phyloP scores from a whole-genome alignment of 1,284 basidiomycete species.

The Trametes hirsuta region DNA sequence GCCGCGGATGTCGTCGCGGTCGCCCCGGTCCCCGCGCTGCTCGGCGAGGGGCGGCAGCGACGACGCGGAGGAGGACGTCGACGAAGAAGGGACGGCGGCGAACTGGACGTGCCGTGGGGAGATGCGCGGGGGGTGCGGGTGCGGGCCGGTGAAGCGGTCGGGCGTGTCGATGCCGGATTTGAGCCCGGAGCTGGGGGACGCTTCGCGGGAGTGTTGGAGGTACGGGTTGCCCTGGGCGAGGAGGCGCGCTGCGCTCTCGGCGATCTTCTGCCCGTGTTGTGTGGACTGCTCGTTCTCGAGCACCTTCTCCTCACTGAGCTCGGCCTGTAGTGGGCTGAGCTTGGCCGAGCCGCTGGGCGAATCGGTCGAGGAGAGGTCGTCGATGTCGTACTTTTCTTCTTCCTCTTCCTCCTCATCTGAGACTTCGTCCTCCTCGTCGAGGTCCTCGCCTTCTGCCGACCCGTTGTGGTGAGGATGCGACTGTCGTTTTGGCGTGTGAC shows the following conservation, averaged over 20 bases:
- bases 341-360: constrained; percentile 19
- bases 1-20: constrained; percentile 54
- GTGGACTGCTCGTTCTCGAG: constrained; percentile 19
- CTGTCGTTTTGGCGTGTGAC: constrained; percentile 15
- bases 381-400: constrained; percentile 88
- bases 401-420: constrained; percentile 57
- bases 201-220: constrained; percentile 40
- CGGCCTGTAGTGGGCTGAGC: constrained; percentile 39
- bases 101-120: constrained; percentile 61
- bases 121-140: constrained; percentile 58
- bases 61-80: constrained; percentile 36
- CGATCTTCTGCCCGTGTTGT: constrained; percentile 23
- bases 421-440: constrained; percentile 52
- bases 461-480: not conserved
- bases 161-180: constrained; percentile 78
- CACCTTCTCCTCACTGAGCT: constrained; percentile 39
- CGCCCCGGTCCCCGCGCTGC: constrained; percentile 45
- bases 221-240: constrained; percentile 39
- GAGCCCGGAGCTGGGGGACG: constrained; percentile 43
- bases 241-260: constrained; percentile 40
- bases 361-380: constrained; percentile 70
- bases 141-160: constrained; percentile 71
- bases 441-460: constrained; percentile 30
- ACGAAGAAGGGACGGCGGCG: constrained; percentile 38
- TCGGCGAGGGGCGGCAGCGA: constrained; percentile 38